These are phyloP conservation scores for Filobasidium floriforme DNA, from an alignment of 768 basidiomycete species.

Conservation along the genomic window DNA sequence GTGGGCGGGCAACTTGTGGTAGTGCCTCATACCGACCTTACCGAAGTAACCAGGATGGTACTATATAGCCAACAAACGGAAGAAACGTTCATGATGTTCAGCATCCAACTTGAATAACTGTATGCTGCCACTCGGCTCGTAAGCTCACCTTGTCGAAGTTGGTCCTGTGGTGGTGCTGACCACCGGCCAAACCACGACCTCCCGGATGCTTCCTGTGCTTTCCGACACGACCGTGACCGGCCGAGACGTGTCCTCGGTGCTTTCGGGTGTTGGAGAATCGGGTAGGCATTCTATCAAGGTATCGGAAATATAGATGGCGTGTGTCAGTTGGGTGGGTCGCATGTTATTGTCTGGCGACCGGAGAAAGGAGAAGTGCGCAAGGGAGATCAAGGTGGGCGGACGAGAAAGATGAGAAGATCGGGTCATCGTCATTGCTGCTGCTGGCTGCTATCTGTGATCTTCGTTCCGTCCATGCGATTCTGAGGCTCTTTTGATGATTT, in stretches of 20 bases:
- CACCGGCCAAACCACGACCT: conserved; percentile 99
- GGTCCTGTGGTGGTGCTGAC: conserved; percentile 98
- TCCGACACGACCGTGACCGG: conserved; percentile 99
- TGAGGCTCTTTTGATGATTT: too few species aligned
- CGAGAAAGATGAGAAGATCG: background rate
- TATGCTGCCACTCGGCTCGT: background rate
- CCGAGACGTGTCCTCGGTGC: conserved; percentile 98
- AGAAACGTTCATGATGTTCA: background rate
- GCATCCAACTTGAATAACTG: background rate
- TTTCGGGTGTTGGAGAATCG: conserved; percentile 95
- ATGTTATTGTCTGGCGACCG: background rate
- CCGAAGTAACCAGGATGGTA: conserved; percentile 99
- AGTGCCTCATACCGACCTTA: conserved; percentile 99
- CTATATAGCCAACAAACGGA: conserved; percentile 32
- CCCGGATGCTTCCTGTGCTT: conserved; percentile 99
- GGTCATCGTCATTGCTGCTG: background rate
- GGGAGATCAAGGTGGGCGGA: background rate
- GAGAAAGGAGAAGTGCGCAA: background rate
- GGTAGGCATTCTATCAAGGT: conserved; percentile 72
- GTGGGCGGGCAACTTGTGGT: conserved; percentile 85
- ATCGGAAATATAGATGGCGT: too few species aligned
- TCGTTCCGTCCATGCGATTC: too few species aligned
- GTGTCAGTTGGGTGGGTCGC: too few species aligned
- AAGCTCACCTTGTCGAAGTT: conserved; percentile 74
- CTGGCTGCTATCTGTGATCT: background rate